These are phyloP conservation scores for Butyriboletus appendiculatus DNA, from an alignment of 1,284 basidiomycete species.

Conservation along the genomic window DNA sequence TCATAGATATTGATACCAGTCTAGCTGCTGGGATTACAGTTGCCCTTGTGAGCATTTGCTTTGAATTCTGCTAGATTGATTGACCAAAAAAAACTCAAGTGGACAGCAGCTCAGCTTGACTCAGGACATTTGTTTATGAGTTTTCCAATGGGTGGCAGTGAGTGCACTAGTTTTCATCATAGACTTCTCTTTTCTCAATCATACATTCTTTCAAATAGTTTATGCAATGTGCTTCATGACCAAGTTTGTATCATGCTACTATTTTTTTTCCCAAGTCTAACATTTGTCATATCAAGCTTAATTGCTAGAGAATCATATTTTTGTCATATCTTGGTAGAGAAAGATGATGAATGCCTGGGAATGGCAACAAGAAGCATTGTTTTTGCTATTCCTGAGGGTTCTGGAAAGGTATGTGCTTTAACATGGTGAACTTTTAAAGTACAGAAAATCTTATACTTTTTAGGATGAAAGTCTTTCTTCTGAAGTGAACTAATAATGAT, in stretches of 20 bases:
- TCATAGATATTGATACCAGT: background rate
- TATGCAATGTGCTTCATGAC: slow-evolving; percentile 31
- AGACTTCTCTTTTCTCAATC: background rate
- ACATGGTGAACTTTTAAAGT: background rate
- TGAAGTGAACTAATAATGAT: background rate
- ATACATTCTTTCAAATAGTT: slow-evolving; percentile 11
- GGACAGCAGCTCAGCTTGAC: slow-evolving; percentile 19
- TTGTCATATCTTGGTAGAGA: background rate
- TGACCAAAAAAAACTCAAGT: slow-evolving; percentile 6
- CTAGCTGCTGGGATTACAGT: slow-evolving; percentile 13
- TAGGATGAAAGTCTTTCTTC: slow-evolving; percentile 1
- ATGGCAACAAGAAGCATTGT: slow-evolving; percentile 2
- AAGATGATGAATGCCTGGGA: background rate
- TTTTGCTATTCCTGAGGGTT: slow-evolving; percentile 9
- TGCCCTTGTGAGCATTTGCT: slow-evolving; percentile 14
- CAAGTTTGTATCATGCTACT: slow-evolving; percentile 16
- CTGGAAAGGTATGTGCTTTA: slow-evolving; percentile 8
- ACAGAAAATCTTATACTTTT: background rate
- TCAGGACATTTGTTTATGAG: slow-evolving; percentile 18
- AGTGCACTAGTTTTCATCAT: background rate
- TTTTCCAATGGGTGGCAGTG: slow-evolving; percentile 27
- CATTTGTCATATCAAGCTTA: slow-evolving; percentile 8
- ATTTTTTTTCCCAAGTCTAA: background rate
- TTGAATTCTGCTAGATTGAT: background rate
- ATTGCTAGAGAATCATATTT: slow-evolving; percentile 32